Percentiles rank a stretch among this genome's conserved stretches.
These are phyloP conservation scores for Aechmea fasciata DNA, from an alignment of 176 grass and related monocot genomes.

Conservation along the genomic window DNA sequence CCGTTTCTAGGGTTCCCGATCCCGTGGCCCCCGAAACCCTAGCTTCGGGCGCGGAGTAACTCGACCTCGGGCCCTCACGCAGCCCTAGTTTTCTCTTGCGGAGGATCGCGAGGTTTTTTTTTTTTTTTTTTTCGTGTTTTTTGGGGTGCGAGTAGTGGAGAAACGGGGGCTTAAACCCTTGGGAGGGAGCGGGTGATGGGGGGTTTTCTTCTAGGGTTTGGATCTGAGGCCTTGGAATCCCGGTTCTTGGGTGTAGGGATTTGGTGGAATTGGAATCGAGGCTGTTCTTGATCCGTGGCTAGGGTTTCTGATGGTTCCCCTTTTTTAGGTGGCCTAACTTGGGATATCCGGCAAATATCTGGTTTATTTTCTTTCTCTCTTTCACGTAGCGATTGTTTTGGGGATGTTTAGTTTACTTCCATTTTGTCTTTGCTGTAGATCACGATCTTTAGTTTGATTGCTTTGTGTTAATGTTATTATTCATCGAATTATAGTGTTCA, in stretches of 20 bases:
- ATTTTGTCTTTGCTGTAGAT: background rate
- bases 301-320: background rate
- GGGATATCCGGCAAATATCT: too few relatives aligned
- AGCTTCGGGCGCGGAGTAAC: constrained; percentile 13
- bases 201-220: background rate
- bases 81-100: background rate
- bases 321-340: background rate
- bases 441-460: background rate
- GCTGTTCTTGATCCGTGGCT: background rate
- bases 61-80: background rate
- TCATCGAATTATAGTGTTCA: background rate
- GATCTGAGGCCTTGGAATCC: constrained; percentile 17
- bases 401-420: background rate
- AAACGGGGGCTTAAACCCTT: constrained; percentile 15
- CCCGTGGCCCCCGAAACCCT: constrained; percentile 26
- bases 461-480: background rate
- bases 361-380: background rate
- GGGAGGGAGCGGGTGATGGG: background rate
- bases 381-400: background rate
- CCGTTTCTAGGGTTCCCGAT: constrained; percentile 25
- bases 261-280: background rate
- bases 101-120: background rate
- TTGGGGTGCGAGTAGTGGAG: constrained; percentile 2
- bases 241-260: background rate
- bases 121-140: background rate